Base-by-base conservation (phyloP, 2,329 filamentous ascomycete species). In the Apiospora pterosperma region DNA sequence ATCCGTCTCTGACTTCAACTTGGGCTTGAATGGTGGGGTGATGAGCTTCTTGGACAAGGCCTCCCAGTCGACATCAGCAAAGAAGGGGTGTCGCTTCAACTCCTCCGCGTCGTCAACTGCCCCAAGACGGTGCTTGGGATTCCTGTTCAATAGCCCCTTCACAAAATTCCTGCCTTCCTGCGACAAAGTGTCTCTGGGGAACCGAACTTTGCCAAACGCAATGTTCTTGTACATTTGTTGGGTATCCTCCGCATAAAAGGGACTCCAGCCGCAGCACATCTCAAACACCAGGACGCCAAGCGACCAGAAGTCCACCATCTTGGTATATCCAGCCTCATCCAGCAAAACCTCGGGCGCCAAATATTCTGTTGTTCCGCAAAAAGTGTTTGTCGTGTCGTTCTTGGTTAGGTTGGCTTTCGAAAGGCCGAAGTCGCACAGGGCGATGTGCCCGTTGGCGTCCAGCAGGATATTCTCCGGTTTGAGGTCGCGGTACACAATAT, bases 141-240 rank as follows among this genome's bases (percentile, higher is more conserved):
- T 99, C 74, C 96, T 89, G 81, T 99, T 99, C 63, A 99, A 86
- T 67, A 99, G 82, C 23, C 96, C 96, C 83, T 99, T 99, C 75
- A 99, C 96, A 73, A 99, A 99, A 79, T 97, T 98, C 65, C 96
- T 88, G 65, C 96, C 96, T 78, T 99, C 96, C 44, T 93, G 91
- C 67, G 93, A 97, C 36, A 99, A 82, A 1, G 96, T 97, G 77
- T 99, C 96, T 69, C 94, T 88, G 8, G 96, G 96, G 77, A 99
- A 99, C 67, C 96, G 87, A 65, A 99, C 96, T 77, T 99, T 99
- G 76, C 96, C 96, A 75, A 99, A 99, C 0, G 96, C 96, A 76
- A 99, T 99, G 81, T 99, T 99, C 84, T 99, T 99, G 84, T 99
- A 99, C 96, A 99, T 99, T 78, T 99, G 96, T 79, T 99, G 96